Base-by-base conservation (phyloP, 495 filamentous ascomycete species). In the Tuber aestivum region DNA sequence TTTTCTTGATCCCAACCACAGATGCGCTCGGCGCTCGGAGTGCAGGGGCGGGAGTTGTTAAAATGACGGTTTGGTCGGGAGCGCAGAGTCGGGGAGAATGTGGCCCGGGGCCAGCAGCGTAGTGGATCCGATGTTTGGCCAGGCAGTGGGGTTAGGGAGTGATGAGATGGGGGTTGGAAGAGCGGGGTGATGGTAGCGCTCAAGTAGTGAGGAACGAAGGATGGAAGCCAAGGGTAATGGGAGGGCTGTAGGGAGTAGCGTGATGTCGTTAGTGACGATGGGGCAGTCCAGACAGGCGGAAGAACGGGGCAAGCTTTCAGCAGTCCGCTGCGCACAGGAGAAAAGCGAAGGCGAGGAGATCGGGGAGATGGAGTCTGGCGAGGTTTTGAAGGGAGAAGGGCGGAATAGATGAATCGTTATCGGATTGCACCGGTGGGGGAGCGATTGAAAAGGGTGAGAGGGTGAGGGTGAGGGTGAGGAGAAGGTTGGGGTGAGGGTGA, bases 231-330 rank as follows among this genome's bases (percentile, higher is more conserved):
- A 77, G 44, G 71, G 75, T 38, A 41, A 75, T 72, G 78, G 75
- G 56, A 72, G 69, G n/a, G 50, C 27, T 27, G 23, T 65, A 35
- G 32, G 77, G 40, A 40, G 72, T 40, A 50, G 41, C 41, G 45
- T 23, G 77, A 78, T 44, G 79, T 75, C 75, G 74, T 72, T 38
- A 73, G 83, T 78, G 81, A 75, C 21, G 70, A 70, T 70, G 38
- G 72, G 32, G 37, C 2, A 65, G 41, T 37, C 45, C 69, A 41
- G 73, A 21, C 81, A 78, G 79, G 81, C 83, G 75, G 82, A 82
- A 84, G 83, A 70, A 69, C 76, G 72, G 75, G 41, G 84, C 83
- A 83, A 81, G 83, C 84, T 79, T 75, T 76, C 35, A 42, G 42
- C 71, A 3, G 71, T 37, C 71, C 41, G 71, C 21, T 75, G 37